These are phyloP conservation scores for Apophysomyces sp. DNA, from an alignment of 371 early-diverging fungal species.

Conservation along the genomic window DNA sequence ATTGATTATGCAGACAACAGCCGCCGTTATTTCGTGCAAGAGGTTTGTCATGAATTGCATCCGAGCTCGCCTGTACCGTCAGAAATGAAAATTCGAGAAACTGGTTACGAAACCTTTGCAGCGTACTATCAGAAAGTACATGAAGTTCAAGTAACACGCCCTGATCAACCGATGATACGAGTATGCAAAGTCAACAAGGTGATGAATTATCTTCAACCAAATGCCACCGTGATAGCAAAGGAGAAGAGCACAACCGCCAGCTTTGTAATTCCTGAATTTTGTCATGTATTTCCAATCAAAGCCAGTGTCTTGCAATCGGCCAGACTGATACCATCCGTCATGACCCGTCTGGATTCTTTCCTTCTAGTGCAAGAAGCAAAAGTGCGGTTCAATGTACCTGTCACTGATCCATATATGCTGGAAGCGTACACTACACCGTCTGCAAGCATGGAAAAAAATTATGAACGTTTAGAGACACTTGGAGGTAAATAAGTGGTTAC, in stretches of 20 bases:
- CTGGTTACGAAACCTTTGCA: slow-evolving; percentile 42
- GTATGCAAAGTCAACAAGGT: slow-evolving; percentile 42
- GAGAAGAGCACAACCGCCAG: slow-evolving; percentile 27
- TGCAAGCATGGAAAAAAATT: slow-evolving; percentile 71
- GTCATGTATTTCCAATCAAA: slow-evolving; percentile 45
- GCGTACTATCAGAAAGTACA: slow-evolving; percentile 51
- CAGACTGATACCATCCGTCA: slow-evolving; percentile 65
- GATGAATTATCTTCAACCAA: slow-evolving; percentile 55
- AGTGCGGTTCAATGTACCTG: slow-evolving; percentile 33
- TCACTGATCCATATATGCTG: slow-evolving; percentile 52
- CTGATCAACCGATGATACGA: slow-evolving; percentile 51
- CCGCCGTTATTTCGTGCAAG: slow-evolving; percentile 59
- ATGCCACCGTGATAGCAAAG: slow-evolving; percentile 16
- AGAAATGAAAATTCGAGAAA: slow-evolving; percentile 30
- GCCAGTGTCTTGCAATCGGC: slow-evolving; percentile 55
- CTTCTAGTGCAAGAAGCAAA: slow-evolving; percentile 61
- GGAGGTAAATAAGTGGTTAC: slow-evolving; percentile 53
- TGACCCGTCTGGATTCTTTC: slow-evolving; percentile 66
- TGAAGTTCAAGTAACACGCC: slow-evolving; percentile 18
- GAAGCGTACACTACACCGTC: slow-evolving; percentile 77
- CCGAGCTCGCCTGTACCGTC: slow-evolving; percentile 37
- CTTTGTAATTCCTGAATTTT: slow-evolving; percentile 60
- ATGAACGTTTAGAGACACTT: slow-evolving; percentile 94
- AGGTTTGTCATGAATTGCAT: slow-evolving; percentile 39
- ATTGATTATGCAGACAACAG: slow-evolving; percentile 52